phyloP scores from a whole-genome alignment of 2,329 filamentous ascomycete genomes.

The Phyllosticta paracitricarpa region DNA sequence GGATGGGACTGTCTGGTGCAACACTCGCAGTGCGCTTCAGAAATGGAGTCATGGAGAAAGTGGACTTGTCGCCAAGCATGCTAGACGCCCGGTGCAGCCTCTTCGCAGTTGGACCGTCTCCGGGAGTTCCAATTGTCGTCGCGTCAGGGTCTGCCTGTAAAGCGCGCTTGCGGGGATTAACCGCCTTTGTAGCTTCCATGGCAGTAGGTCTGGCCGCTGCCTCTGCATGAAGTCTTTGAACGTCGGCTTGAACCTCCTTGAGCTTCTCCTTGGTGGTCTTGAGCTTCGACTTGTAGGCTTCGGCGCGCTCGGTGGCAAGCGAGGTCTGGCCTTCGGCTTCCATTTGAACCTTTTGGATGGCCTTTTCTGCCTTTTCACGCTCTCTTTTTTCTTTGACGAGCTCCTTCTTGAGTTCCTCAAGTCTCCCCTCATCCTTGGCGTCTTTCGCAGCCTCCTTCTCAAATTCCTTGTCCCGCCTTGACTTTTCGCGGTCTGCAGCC shows the following conservation, averaged over 20 bases:
- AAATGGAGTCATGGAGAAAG: conserved; percentile 90
- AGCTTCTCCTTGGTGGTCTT: conserved; percentile 61
- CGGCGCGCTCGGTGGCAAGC: conserved; percentile 60
- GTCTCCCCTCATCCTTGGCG: conserved; percentile 15
- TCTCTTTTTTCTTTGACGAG: conserved; percentile 35
- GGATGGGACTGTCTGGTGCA: conserved; percentile 34
- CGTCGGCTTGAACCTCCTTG: conserved; percentile 50
- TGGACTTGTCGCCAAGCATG: conserved; percentile 72
- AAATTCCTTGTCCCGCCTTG: conserved; percentile 22
- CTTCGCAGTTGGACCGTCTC: conserved; percentile 37
- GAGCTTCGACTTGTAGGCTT: conserved; percentile 59
- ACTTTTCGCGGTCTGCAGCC: conserved; percentile 20
- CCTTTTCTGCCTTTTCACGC: conserved; percentile 42
- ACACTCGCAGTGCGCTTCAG: conserved; percentile 63
- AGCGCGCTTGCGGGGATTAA: conserved; percentile 34
- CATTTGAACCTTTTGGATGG: conserved; percentile 45
- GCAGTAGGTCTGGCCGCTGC: conserved; percentile 21
- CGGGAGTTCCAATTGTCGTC: conserved; percentile 39
- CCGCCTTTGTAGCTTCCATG: conserved; percentile 22
- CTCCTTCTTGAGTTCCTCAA: conserved; percentile 16
- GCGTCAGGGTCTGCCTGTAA: conserved; percentile 37
- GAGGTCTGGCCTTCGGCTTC: conserved; percentile 55
- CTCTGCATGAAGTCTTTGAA: conserved; percentile 34
- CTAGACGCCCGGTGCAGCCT: conserved; percentile 40
- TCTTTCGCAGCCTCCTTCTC: conserved; percentile 11